phyloP scores from a whole-genome alignment of 2,329 filamentous ascomycete genomes.

The Stachybotrys chartarum region DNA sequence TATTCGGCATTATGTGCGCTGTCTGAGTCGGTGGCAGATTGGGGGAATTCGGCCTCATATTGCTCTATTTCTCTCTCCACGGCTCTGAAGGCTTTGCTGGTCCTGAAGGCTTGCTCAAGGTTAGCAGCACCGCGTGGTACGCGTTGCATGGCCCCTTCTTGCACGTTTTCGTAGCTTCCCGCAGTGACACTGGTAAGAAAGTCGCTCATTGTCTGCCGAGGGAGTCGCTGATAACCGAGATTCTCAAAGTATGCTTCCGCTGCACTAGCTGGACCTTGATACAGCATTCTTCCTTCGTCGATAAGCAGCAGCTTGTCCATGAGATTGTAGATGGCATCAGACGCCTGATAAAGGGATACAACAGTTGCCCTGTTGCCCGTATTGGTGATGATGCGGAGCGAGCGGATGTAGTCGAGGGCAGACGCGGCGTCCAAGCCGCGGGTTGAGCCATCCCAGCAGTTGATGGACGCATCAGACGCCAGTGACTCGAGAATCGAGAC shows the following conservation, averaged over 20 bases:
- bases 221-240: slow-evolving; percentile 1
- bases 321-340: slow-evolving; percentile 5
- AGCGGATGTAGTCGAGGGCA: background rate
- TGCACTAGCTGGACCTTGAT: slow-evolving; percentile 1
- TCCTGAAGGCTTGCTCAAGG: slow-evolving; percentile 54
- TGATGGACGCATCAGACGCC: background rate
- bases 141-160: background rate
- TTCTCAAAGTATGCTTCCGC: slow-evolving; percentile 3
- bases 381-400: background rate
- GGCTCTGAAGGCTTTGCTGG: slow-evolving; percentile 49
- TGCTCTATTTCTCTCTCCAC: slow-evolving; percentile 47
- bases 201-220: slow-evolving; percentile 4
- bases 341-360: background rate
- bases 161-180: background rate
- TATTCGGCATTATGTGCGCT: background rate
- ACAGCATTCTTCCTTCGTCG: slow-evolving; percentile 48
- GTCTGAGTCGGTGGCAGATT: background rate
- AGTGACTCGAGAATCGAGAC: background rate
- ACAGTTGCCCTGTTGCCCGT: background rate
- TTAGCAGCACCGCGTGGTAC: slow-evolving; percentile 40
- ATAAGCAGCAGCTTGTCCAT: slow-evolving; percentile 75
- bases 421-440: background rate
- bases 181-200: slow-evolving; percentile 2
- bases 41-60: background rate
- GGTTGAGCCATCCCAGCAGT: background rate